Evolutionary conservation across 192 early-diverging fungal genomes (phyloP).

Genomic region (Backusella parvicylindrica): DNA sequence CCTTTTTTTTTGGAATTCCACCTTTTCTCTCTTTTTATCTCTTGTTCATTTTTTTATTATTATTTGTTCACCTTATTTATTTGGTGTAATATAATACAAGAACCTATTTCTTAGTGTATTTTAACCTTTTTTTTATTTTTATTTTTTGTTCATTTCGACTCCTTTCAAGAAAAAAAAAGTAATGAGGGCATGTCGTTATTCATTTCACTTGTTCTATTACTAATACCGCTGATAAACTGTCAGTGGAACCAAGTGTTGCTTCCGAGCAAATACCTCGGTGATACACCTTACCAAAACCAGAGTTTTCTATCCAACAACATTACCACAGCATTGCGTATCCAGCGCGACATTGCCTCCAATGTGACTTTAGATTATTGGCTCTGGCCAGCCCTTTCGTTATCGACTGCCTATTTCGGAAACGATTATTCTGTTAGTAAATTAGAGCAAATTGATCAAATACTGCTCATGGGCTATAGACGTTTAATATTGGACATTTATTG

Average conservation of each 20-base stretch:
- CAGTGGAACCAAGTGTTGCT: not conserved
- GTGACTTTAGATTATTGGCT: conserved; percentile 21
- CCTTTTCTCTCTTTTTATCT: not conserved
- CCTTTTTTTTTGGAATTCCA: not conserved
- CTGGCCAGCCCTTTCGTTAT: conserved; percentile 27
- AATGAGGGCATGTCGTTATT: not conserved
- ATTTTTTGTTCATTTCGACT: not conserved
- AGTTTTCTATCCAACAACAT: not conserved
- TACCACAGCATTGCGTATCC: conserved; percentile 12
- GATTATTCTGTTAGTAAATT: conserved; percentile 15
- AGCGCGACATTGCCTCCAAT: conserved; percentile 31
- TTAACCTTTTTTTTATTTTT: not conserved
- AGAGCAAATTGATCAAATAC: not conserved
- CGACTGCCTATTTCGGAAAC: conserved; percentile 28
- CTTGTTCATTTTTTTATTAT: not conserved
- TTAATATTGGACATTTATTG: conserved; percentile 32
- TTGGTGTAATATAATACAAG: not conserved
- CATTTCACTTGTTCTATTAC: not conserved
- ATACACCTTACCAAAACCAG: not conserved
- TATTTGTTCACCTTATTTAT: not conserved
- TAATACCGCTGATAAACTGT: not conserved
- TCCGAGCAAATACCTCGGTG: not conserved
- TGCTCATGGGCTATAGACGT: conserved; percentile 17
- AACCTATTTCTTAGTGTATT: not conserved
- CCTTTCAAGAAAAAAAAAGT: not conserved